Base-by-base conservation (phyloP, 768 basidiomycete species). In the Leccinum truebloodii region DNA sequence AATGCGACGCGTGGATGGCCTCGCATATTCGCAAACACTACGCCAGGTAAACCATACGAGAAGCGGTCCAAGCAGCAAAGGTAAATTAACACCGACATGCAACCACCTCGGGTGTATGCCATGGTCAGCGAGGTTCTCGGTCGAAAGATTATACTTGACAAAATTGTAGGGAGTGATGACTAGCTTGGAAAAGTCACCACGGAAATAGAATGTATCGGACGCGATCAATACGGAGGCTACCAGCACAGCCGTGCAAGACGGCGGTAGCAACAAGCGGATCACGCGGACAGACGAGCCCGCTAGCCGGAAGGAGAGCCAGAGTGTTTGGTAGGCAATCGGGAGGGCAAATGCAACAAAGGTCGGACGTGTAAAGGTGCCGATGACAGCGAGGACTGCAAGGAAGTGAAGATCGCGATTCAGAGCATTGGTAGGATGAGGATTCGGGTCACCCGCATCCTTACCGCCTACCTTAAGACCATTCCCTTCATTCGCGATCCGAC, bases 91-190 rank as follows among this genome's bases (percentile, higher is more conserved):
- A 22, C 70, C 67, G 34, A 74, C 52, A 59, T 78, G 78, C 6
- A 79, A 67, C 78, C 77, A 78, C 22, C 69, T 69, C 1, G 78
- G 78, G 63, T 79, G 78, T 16, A 78, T 57, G 9, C 78, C 78
- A 52, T 79, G 78, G 28, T 69, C 71, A 0, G 74, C 74, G 35
- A 78, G 72, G 65, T 79, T 78, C 16, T 69, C 63, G 10, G 71
- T 57, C 3, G 71, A 69, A n/a, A 77, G 55, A 60, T 78, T 79
- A 59, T 78, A 79, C 39, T 63, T 68, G 64, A 78, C 44, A 54
- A 77, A 75, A 54, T 79, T 79, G 55, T 73, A 71, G 18, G 78
- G 77, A 5, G 78, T 75, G 12, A 77, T 26, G 32, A 74, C 71
- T 5, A 61, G 26, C 6, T 58, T 46, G 26, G 59, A 58, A 50